A percentile compares a stretch with the other conserved stretches of the same genome.
phyloP scores from a whole-genome alignment of 2,329 filamentous ascomycete species.

The Trichophyton simii region DNA sequence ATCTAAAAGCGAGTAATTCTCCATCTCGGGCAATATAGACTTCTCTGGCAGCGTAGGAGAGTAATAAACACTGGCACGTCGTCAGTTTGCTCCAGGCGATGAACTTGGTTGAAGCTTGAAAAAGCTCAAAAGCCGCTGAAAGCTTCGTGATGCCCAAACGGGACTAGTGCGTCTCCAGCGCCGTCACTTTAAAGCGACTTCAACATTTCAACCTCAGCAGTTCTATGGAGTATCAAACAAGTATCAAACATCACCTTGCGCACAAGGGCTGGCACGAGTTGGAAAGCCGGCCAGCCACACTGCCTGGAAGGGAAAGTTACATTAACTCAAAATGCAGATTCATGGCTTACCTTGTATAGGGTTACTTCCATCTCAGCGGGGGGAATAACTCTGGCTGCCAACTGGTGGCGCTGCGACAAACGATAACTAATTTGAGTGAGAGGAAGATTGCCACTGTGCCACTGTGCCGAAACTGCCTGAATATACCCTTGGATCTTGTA shows the following conservation, averaged over 20 bases:
- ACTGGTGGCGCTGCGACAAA: background rate
- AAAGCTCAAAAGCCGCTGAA: background rate
- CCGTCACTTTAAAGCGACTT: background rate
- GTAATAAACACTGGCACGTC: background rate
- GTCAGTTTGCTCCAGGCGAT: too few species aligned
- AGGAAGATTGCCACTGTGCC: too few species aligned
- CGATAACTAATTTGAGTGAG: background rate
- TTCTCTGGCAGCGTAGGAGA: background rate
- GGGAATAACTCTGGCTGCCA: background rate
- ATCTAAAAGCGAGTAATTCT: slow-evolving; percentile 55
- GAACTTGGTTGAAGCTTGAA: background rate
- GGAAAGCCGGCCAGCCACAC: background rate
- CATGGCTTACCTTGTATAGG: background rate
- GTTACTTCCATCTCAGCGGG: background rate
- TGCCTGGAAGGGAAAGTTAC: background rate
- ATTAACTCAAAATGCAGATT: background rate
- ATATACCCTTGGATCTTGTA: too few species aligned
- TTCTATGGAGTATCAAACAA: background rate
- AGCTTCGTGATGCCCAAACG: background rate
- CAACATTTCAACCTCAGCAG: background rate
- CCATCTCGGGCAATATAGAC: slow-evolving; percentile 29
- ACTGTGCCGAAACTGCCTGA: too few species aligned
- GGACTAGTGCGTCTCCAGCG: background rate
- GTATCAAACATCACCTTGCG: too few species aligned
- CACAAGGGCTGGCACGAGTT: too few species aligned